Evolutionary conservation across 2,329 filamentous ascomycete species (phyloP).

Genomic region (Aspergillus transmontanensis): DNA sequence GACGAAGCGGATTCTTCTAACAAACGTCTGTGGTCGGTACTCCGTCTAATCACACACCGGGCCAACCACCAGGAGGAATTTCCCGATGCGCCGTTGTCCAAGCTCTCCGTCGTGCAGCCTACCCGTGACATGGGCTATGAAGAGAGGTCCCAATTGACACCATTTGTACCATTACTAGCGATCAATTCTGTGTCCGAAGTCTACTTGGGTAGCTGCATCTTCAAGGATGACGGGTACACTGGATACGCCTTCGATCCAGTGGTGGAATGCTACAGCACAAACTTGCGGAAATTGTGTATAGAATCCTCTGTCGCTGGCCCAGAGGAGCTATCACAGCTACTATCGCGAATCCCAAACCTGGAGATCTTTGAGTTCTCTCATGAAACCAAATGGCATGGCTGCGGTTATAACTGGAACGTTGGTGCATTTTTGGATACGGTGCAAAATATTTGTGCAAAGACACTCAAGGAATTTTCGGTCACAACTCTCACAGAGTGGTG

Average conservation of each 20-base stretch:
- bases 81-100: slow-evolving; percentile 5
- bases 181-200: slow-evolving; percentile 9
- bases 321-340: slow-evolving; percentile 8
- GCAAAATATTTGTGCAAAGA: slow-evolving; percentile 3
- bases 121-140: slow-evolving; percentile 3
- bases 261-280: slow-evolving; percentile 5
- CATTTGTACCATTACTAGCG: slow-evolving; percentile 3
- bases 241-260: slow-evolving; percentile 1
- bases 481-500: not conserved
- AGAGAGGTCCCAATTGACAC: slow-evolving; percentile 1
- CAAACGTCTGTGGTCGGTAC: not conserved
- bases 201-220: slow-evolving; percentile 4
- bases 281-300: slow-evolving; percentile 3
- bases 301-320: slow-evolving; percentile 3
- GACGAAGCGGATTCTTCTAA: not conserved
- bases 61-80: slow-evolving; percentile 5
- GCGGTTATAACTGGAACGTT: slow-evolving; percentile 6
- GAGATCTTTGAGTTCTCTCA: slow-evolving; percentile 9
- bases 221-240: slow-evolving; percentile 11
- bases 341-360: slow-evolving; percentile 10
- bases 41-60: slow-evolving; percentile 3
- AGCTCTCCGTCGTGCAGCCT: not conserved
- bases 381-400: slow-evolving; percentile 10
- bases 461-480: slow-evolving; percentile 6
- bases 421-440: slow-evolving; percentile 5